phyloP scores from a whole-genome alignment of 768 basidiomycete genomes.

The Candolleomyces eurysporus region DNA sequence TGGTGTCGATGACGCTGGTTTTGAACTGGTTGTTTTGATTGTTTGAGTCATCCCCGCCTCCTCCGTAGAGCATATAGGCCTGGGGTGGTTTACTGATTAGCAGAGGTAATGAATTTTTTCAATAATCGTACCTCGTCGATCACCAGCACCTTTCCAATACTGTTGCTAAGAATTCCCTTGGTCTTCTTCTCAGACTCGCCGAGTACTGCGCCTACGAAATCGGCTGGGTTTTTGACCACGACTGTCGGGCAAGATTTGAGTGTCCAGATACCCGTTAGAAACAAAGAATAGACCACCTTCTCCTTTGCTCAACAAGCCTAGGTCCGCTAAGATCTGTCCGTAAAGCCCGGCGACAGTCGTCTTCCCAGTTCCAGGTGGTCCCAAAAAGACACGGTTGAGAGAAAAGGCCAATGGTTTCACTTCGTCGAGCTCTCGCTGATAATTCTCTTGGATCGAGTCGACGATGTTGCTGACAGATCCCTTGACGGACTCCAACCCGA shows the following conservation, averaged over 20 bases:
- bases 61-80: slow-evolving; percentile 70
- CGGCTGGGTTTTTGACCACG: slow-evolving; percentile 63
- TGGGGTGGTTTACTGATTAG: slow-evolving; percentile 20
- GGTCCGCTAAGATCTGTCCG: slow-evolving; percentile 58
- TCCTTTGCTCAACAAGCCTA: slow-evolving; percentile 67
- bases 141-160: slow-evolving; percentile 64
- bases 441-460: slow-evolving; percentile 49
- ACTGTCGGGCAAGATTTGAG: slow-evolving; percentile 35
- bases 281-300: slow-evolving; percentile 46
- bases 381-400: slow-evolving; percentile 67
- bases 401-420: slow-evolving; percentile 51
- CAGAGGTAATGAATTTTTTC: not conserved
- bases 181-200: slow-evolving; percentile 66
- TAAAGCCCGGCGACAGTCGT: slow-evolving; percentile 69
- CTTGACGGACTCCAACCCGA: slow-evolving; percentile 59
- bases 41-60: slow-evolving; percentile 33
- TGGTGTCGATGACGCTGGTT: slow-evolving; percentile 69
- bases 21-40: slow-evolving; percentile 49
- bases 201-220: slow-evolving; percentile 59
- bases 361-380: slow-evolving; percentile 67
- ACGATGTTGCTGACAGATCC: slow-evolving; percentile 48
- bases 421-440: slow-evolving; percentile 57
- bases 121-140: slow-evolving; percentile 57
- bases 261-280: not conserved
- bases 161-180: slow-evolving; percentile 56